Evolutionary conservation across 306 rosid species (phyloP).

Genomic region (Geum urbanum): DNA sequence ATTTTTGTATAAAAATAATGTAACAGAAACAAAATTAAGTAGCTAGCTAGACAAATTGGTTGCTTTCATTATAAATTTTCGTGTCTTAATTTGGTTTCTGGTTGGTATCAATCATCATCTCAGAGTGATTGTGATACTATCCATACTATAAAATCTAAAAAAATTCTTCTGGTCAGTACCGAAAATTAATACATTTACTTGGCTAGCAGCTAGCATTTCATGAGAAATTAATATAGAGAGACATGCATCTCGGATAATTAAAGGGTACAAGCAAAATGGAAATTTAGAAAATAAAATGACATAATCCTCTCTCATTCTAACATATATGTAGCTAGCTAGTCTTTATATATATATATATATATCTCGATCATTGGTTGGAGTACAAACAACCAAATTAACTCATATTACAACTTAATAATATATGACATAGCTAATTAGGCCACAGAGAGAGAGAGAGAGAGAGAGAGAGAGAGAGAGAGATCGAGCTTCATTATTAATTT

Average conservation of each 20-base stretch:
- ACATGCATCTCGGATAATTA: background rate
- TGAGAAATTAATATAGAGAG: background rate
- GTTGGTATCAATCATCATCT: background rate
- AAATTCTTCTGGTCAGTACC: background rate
- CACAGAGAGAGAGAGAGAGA: background rate
- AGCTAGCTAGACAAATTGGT: conserved; percentile 8
- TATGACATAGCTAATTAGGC: background rate
- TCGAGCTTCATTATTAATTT: background rate
- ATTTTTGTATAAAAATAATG: background rate
- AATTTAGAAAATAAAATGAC: background rate
- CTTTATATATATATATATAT: background rate
- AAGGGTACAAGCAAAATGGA: conserved; percentile 1
- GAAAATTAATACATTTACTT: background rate
- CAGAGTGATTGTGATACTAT: background rate
- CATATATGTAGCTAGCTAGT: too few species aligned
- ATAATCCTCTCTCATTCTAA: background rate
- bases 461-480: conserved; percentile 12
- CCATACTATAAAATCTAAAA: background rate
- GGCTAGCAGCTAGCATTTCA: background rate
- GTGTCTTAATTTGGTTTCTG: background rate
- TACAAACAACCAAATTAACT: conserved; percentile 5
- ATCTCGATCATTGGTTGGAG: conserved; percentile 1
- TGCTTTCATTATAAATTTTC: background rate
- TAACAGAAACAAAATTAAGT: background rate
- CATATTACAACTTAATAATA: background rate